These are phyloP conservation scores for Pharnaceum exiguum DNA, from an alignment of 148 eudicot genomes.

Conservation along the genomic window DNA sequence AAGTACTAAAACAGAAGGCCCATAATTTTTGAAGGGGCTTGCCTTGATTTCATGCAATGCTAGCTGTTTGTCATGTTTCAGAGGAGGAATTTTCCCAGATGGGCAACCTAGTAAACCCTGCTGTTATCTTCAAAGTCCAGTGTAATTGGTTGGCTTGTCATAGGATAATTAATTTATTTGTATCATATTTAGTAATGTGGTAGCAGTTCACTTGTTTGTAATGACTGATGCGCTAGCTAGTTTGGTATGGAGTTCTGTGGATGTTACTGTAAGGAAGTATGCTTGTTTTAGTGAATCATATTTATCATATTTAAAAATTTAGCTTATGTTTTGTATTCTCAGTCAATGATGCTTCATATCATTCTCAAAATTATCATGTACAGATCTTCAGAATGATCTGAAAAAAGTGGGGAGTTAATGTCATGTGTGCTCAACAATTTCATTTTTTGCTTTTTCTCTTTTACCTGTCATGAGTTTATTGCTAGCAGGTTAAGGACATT, in stretches of 20 bases:
- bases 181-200: not conserved
- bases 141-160: slow-evolving; percentile 23
- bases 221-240: no score
- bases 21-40: slow-evolving; percentile 36
- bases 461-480: slow-evolving; percentile 2
- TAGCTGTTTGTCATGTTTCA: slow-evolving; percentile 16
- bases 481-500: slow-evolving; percentile 6
- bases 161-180: not conserved
- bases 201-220: not conserved
- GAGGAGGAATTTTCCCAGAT: slow-evolving; percentile 18
- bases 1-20: slow-evolving; percentile 17
- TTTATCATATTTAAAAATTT: not conserved
- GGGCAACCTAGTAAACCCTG: slow-evolving; percentile 12
- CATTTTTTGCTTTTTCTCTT: not conserved
- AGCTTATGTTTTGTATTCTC: not conserved
- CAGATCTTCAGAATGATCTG: slow-evolving; percentile 16
- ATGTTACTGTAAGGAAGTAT: not conserved
- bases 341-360: not conserved
- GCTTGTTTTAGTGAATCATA: not conserved
- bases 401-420: not conserved
- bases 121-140: slow-evolving; percentile 7
- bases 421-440: slow-evolving; percentile 16
- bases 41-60: slow-evolving; percentile 2
- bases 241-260: not conserved
- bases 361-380: slow-evolving; percentile 5